Percentiles rank a stretch among this genome's conserved stretches.
Conservation (phyloP, 78 protist genomes). For the Bodo saltans region DNA sequence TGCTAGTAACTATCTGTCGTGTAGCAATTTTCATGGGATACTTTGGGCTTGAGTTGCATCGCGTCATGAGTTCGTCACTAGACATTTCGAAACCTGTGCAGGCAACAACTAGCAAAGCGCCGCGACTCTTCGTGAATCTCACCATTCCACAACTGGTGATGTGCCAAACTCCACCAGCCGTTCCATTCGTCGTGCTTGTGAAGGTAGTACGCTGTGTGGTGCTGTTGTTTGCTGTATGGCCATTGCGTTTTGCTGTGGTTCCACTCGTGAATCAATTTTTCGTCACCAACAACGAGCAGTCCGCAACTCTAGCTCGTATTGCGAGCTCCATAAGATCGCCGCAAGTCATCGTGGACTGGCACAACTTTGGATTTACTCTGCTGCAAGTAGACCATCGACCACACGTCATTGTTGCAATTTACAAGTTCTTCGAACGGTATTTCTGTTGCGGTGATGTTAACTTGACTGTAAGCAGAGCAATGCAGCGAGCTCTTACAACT, state of each 20-base stretch:
- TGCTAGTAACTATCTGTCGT: too few relatives aligned
- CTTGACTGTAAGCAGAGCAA: slow-evolving; percentile 70
- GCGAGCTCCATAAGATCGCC: slow-evolving; percentile 45
- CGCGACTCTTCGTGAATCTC: too few relatives aligned
- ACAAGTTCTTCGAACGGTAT: slow-evolving; percentile 9
- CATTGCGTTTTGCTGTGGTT: too few relatives aligned
- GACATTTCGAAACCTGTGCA: too few relatives aligned
- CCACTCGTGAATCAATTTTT: too few relatives aligned
- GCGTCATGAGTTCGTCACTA: too few relatives aligned
- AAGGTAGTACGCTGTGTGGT: too few relatives aligned
- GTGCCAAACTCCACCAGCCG: slow-evolving; percentile 88
- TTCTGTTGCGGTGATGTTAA: slow-evolving; percentile 38
- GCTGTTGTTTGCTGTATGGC: too few relatives aligned
- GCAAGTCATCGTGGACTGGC: slow-evolving; percentile 88
- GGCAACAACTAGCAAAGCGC: too few relatives aligned
- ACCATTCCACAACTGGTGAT: neutral
- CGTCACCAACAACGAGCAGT: too few relatives aligned
- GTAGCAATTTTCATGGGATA: too few relatives aligned
- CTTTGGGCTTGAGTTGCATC: too few relatives aligned
- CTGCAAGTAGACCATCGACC: slow-evolving; percentile 47
- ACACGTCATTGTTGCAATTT: slow-evolving; percentile 2
- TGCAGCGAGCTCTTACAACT: slow-evolving; percentile 35
- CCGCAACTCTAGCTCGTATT: slow-evolving; percentile 43
- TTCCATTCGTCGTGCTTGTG: slow-evolving; percentile 85
- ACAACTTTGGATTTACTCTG: slow-evolving; percentile 88